A percentile compares a stretch with the other conserved stretches of the same genome.
Conservation (phyloP, 495 filamentous ascomycete species). For the Lasiosphaeria ovina region DNA sequence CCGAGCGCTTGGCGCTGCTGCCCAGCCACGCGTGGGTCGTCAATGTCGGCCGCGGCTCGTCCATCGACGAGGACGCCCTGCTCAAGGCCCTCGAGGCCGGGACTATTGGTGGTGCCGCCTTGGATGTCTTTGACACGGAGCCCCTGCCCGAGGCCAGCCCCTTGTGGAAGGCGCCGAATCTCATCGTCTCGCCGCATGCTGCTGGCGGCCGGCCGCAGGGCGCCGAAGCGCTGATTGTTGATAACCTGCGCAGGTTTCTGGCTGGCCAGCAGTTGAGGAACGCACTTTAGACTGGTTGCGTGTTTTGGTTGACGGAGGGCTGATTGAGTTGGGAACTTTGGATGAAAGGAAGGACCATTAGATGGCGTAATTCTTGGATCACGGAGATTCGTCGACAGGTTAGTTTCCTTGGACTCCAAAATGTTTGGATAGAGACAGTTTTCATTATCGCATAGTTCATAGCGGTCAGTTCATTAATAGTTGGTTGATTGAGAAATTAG, state of each 20-base stretch:
- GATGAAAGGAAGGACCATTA: too few species aligned
- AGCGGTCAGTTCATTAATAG: too few species aligned
- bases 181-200: conserved; percentile 45
- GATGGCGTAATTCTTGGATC: too few species aligned
- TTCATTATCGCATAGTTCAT: too few species aligned
- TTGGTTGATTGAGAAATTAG: too few species aligned
- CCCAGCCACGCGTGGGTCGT: conserved; percentile 77
- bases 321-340: too few species aligned
- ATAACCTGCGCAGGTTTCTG: conserved; percentile 52
- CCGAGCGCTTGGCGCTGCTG: conserved; percentile 64
- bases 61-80: conserved; percentile 76
- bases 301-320: too few species aligned
- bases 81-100: conserved; percentile 68
- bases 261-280: conserved; percentile 55
- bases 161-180: conserved; percentile 40
- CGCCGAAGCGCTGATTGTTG: conserved; percentile 50
- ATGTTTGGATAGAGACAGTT: too few species aligned
- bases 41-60: conserved; percentile 77
- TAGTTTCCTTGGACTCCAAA: too few species aligned
- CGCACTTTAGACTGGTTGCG: conserved; percentile 31
- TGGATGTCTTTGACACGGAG: conserved; percentile 82
- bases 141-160: conserved; percentile 47
- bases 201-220: conserved; percentile 55
- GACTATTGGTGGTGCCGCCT: conserved; percentile 63
- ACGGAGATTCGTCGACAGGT: too few species aligned